Evolutionary conservation across 257 asterid species (phyloP).

Genomic region (Solanum bulbocastanum): DNA sequence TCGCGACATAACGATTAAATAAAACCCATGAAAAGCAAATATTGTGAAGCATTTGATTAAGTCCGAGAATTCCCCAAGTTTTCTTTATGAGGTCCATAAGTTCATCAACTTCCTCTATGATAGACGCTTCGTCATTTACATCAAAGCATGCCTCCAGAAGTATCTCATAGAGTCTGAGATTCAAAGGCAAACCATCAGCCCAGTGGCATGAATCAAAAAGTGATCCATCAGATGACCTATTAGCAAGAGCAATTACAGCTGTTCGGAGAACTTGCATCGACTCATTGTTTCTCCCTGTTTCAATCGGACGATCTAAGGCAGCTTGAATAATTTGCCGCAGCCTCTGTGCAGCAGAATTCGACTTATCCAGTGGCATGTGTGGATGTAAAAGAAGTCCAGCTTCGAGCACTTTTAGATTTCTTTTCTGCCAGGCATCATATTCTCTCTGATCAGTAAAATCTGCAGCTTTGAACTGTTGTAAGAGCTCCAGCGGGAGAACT

Average conservation of each 20-base stretch:
- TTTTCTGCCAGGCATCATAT: slow-evolving; percentile 85
- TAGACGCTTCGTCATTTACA: slow-evolving; percentile 56
- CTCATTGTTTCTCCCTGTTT: slow-evolving; percentile 94
- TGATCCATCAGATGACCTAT: slow-evolving; percentile 76
- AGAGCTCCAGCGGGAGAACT: slow-evolving; percentile 90
- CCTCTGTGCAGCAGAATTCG: slow-evolving; percentile 64
- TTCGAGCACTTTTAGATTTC: slow-evolving; percentile 84
- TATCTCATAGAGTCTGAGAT: slow-evolving; percentile 82
- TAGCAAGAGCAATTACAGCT: slow-evolving; percentile 70
- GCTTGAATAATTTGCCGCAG: slow-evolving; percentile 66
- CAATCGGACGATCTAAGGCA: slow-evolving; percentile 84
- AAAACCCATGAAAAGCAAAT: slow-evolving; percentile 89
- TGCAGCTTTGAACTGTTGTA: slow-evolving; percentile 93
- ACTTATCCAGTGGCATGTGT: slow-evolving; percentile 61
- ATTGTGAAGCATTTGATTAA: slow-evolving; percentile 86
- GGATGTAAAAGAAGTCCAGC: slow-evolving; percentile 96
- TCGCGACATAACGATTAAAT: slow-evolving; percentile 76
- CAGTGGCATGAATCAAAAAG: slow-evolving; percentile 72
- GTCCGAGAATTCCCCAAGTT: slow-evolving; percentile 87
- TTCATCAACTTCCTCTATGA: slow-evolving; percentile 90
- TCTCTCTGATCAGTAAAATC: slow-evolving; percentile 85
- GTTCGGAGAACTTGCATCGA: slow-evolving; percentile 95
- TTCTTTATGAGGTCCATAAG: slow-evolving; percentile 90
- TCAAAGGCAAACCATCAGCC: slow-evolving; percentile 96
- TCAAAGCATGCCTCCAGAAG: slow-evolving; percentile 94